These are phyloP conservation scores for Trametes punicea DNA, from an alignment of 768 basidiomycete species.

Conservation along the genomic window DNA sequence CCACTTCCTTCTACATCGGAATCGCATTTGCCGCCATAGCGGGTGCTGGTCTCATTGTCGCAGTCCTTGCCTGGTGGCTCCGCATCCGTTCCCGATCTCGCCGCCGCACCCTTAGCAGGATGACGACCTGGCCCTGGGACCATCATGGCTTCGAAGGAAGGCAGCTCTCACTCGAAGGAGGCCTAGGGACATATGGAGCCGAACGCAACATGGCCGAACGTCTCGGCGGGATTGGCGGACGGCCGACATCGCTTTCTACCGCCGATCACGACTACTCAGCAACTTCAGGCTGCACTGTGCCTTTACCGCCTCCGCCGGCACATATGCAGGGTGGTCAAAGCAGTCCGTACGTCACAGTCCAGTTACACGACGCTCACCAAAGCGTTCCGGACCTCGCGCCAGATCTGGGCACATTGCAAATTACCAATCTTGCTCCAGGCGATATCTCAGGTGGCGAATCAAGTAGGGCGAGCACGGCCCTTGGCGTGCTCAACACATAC, in stretches of 20 bases:
- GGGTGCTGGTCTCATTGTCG: conserved; percentile 19
- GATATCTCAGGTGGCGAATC: conserved; percentile 35
- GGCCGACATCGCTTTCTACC: neutral
- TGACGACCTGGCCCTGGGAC: conserved; percentile 24
- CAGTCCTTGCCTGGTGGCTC: conserved; percentile 26
- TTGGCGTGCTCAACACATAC: conserved; percentile 16
- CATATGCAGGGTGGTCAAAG: conserved; percentile 5
- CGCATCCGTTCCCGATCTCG: conserved; percentile 23
- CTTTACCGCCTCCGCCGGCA: neutral
- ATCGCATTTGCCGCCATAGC: conserved; percentile 27
- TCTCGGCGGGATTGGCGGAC: neutral
- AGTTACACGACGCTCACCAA: conserved; percentile 21
- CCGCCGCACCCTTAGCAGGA: conserved; percentile 14
- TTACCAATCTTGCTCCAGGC: conserved; percentile 48
- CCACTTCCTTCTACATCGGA: conserved; percentile 22
- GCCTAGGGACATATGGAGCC: conserved; percentile 1
- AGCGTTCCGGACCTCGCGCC: conserved; percentile 32
- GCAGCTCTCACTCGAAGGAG: conserved; percentile 2
- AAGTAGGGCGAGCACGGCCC: conserved; percentile 26
- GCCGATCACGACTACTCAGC: neutral
- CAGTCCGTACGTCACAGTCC: conserved; percentile 24
- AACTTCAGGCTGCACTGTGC: neutral
- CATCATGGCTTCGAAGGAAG: neutral
- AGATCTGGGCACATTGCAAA: conserved; percentile 42
- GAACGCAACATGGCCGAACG: neutral